Percentiles rank a stretch among this genome's conserved stretches.
phyloP scores from a whole-genome alignment of 768 basidiomycete species.

The Mycena galopus region DNA sequence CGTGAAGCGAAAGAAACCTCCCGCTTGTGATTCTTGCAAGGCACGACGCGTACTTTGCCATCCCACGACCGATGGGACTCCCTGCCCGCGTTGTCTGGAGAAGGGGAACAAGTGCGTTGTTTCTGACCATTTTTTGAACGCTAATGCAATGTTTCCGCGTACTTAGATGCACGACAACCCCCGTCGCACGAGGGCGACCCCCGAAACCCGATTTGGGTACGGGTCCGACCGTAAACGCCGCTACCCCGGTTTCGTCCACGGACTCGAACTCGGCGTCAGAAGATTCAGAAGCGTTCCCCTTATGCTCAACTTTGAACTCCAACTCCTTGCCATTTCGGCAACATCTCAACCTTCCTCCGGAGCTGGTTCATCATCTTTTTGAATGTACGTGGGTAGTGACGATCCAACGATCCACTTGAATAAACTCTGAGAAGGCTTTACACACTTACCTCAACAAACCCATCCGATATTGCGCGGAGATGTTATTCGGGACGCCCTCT shows the following conservation, averaged over 20 bases:
- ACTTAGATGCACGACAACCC: constrained; percentile 21
- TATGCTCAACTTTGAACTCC: neutral
- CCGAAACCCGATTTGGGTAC: neutral
- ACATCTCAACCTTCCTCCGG: constrained; percentile 3
- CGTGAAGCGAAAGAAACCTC: constrained; percentile 11
- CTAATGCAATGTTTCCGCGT: neutral
- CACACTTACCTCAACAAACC: neutral
- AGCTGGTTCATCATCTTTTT: constrained; percentile 20
- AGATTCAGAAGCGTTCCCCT: neutral
- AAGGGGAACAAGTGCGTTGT: neutral
- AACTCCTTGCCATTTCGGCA: neutral
- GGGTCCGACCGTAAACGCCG: neutral
- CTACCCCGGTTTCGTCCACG: neutral
- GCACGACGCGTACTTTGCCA: constrained; percentile 23
- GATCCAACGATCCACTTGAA: neutral
- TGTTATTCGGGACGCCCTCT: neutral
- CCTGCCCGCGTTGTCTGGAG: constrained; percentile 21
- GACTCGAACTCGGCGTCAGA: neutral
- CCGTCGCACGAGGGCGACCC: constrained; percentile 9
- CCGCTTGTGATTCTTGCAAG: constrained; percentile 23
- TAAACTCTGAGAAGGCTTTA: neutral
- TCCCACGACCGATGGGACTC: constrained; percentile 13
- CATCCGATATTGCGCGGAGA: constrained; percentile 3
- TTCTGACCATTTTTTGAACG: neutral
- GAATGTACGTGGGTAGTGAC: neutral